Conservation (phyloP, 495 filamentous ascomycete species). For the Penicillium cataractarum region DNA sequence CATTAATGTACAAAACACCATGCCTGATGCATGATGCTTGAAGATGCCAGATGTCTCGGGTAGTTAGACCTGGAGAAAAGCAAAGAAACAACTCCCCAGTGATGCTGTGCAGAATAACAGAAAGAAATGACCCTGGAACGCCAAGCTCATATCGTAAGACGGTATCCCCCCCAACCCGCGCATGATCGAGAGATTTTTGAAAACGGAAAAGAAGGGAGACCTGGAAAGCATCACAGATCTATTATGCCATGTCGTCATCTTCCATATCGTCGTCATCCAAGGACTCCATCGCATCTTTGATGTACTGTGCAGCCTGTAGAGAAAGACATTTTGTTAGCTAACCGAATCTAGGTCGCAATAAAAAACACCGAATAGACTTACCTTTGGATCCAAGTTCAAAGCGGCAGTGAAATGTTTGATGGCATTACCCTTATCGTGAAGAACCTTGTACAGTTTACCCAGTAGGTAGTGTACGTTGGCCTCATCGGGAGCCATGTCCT, state of each 20-base stretch:
- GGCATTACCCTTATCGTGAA: constrained; percentile 77
- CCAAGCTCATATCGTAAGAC: constrained; percentile 29
- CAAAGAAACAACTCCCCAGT: constrained; percentile 41
- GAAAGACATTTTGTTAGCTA: constrained; percentile 25
- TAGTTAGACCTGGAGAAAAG: constrained; percentile 25
- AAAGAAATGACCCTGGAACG: constrained; percentile 23
- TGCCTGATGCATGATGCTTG: constrained; percentile 35
- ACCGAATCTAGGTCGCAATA: constrained; percentile 8
- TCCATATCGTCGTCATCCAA: constrained; percentile 84
- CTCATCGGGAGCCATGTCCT: constrained; percentile 90
- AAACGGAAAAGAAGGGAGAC: constrained; percentile 16
- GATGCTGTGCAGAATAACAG: constrained; percentile 42
- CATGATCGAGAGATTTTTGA: constrained; percentile 12
- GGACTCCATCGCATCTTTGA: constrained; percentile 90
- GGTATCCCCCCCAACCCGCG: constrained; percentile 4
- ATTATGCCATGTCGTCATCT: constrained; percentile 60
- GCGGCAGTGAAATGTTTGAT: constrained; percentile 93
- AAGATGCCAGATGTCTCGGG: constrained; percentile 22
- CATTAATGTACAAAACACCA: constrained; percentile 51
- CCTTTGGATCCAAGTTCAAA: constrained; percentile 95
- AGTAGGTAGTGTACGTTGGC: constrained; percentile 94
- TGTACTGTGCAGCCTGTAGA: constrained; percentile 77
- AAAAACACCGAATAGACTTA: constrained; percentile 40
- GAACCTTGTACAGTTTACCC: constrained; percentile 80
- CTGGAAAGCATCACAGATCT: constrained; percentile 26